Conservation (phyloP, 2,329 filamentous ascomycete genomes). For the Diplodia mutila region DNA sequence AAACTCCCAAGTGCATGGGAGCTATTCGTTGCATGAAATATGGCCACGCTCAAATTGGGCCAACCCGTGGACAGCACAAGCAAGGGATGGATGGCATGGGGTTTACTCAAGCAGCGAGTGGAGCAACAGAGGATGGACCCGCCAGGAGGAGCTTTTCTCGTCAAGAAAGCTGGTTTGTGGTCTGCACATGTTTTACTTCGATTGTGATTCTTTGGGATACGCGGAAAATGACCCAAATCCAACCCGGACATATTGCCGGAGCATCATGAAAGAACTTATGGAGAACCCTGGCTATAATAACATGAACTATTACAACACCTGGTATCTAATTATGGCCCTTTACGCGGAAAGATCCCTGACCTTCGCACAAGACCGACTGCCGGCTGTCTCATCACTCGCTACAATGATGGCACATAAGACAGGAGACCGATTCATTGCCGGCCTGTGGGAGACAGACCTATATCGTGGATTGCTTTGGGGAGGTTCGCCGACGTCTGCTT, state of each 20-base stretch:
- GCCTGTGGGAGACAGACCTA: not conserved
- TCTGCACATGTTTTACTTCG: not conserved
- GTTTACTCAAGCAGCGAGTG: not conserved
- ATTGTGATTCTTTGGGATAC: not conserved
- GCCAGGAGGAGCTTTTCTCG: not conserved
- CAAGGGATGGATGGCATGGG: not conserved
- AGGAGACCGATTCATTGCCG: not conserved
- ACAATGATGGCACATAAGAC: not conserved
- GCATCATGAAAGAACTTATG: too few relatives aligned
- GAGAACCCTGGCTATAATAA: too few relatives aligned
- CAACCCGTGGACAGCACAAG: too few relatives aligned
- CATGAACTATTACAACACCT: not conserved
- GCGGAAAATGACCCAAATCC: not conserved
- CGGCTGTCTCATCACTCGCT: not conserved
- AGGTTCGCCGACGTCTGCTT: too few relatives aligned
- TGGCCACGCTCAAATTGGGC: not conserved
- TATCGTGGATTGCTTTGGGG: not conserved
- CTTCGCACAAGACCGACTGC: not conserved
- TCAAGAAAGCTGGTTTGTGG: not conserved
- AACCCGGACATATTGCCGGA: too few relatives aligned
- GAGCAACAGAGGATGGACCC: not conserved
- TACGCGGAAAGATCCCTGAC: not conserved
- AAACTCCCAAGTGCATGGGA: not conserved
- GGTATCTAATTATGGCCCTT: fast-evolving
- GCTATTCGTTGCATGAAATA: not conserved